Percentiles rank a stretch among this genome's conserved stretches.
phyloP scores from a whole-genome alignment of 106 monocot species.

The Amphibolis antarctica region DNA sequence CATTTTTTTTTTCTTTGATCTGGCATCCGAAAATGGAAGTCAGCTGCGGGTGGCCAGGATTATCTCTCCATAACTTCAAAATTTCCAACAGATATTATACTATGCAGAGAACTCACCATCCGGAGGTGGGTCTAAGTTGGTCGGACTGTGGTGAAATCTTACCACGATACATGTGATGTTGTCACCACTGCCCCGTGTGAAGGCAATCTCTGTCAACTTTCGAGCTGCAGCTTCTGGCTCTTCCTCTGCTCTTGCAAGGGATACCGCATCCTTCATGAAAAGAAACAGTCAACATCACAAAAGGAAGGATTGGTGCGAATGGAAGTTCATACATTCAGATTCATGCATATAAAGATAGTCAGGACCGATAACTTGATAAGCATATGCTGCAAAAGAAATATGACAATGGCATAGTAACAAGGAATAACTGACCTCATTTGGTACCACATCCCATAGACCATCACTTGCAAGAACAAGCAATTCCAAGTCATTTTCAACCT shows the following conservation, averaged over 20 bases:
- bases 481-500: slow-evolving; percentile 48
- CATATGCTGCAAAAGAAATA: not conserved
- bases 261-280: slow-evolving; percentile 47
- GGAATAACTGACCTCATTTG: slow-evolving; percentile 53
- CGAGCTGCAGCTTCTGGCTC: slow-evolving; percentile 60
- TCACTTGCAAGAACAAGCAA: slow-evolving; percentile 71
- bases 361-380: not conserved
- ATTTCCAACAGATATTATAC: not conserved
- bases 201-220: slow-evolving; percentile 59
- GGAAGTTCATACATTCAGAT: too few relatives aligned
- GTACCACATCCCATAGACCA: slow-evolving; percentile 74
- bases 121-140: slow-evolving; percentile 8
- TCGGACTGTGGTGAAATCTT: slow-evolving; percentile 54
- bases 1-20: too few relatives aligned
- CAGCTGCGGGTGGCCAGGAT: not conserved
- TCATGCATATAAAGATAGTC: too few relatives aligned
- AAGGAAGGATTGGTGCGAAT: not conserved
- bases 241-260: slow-evolving; percentile 49
- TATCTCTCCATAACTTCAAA: not conserved
- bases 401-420: not conserved
- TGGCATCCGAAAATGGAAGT: not conserved
- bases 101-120: slow-evolving; percentile 7
- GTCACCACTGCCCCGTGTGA: slow-evolving; percentile 59
- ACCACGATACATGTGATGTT: slow-evolving; percentile 92
- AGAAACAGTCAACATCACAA: not conserved